Evolutionary conservation across 2,329 filamentous ascomycete genomes (phyloP).

Genomic region (Xylaria sp.): DNA sequence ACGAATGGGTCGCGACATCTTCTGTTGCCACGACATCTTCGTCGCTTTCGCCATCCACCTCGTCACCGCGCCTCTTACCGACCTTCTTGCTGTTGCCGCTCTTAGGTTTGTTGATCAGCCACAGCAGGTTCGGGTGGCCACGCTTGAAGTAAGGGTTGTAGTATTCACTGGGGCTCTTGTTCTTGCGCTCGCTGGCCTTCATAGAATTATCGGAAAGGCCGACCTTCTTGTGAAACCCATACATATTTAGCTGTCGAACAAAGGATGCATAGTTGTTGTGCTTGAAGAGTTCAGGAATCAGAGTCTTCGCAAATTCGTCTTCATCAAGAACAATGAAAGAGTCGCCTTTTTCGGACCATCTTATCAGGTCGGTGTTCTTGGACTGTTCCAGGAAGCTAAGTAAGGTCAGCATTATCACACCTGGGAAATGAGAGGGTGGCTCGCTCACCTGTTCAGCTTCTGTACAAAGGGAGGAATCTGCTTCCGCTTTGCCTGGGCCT

Average conservation of each 20-base stretch:
- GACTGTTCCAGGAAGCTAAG: slow-evolving; percentile 87
- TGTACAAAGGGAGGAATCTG: slow-evolving; percentile 98
- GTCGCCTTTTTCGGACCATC: slow-evolving; percentile 95
- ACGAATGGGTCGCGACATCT: slow-evolving; percentile 46
- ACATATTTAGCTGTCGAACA: slow-evolving; percentile 93
- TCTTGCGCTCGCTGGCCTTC: slow-evolving; percentile 94
- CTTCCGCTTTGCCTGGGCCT: slow-evolving; percentile 87
- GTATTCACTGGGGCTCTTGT: slow-evolving; percentile 98
- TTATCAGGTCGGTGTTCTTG: slow-evolving; percentile 91
- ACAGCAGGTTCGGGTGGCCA: slow-evolving; percentile 87
- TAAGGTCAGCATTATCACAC: slow-evolving; percentile 6
- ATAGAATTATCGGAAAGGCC: slow-evolving; percentile 96
- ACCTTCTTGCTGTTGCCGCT: slow-evolving; percentile 64
- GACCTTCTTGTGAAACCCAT: slow-evolving; percentile 96
- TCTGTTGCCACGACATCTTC: slow-evolving; percentile 56
- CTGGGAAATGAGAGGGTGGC: slow-evolving; percentile 1
- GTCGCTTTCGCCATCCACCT: slow-evolving; percentile 71
- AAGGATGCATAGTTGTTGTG: slow-evolving; percentile 99
- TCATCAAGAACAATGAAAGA: slow-evolving; percentile 97
- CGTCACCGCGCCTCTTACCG: slow-evolving; percentile 63
- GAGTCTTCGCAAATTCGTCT: slow-evolving; percentile 96
- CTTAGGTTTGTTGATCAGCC: slow-evolving; percentile 96
- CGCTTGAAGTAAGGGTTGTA: slow-evolving; percentile 95
- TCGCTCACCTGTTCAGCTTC: slow-evolving; percentile 87
- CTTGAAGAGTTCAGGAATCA: slow-evolving; percentile 98